phyloP scores from a whole-genome alignment of 257 asterid genomes.

The Primulina tabacum region DNA sequence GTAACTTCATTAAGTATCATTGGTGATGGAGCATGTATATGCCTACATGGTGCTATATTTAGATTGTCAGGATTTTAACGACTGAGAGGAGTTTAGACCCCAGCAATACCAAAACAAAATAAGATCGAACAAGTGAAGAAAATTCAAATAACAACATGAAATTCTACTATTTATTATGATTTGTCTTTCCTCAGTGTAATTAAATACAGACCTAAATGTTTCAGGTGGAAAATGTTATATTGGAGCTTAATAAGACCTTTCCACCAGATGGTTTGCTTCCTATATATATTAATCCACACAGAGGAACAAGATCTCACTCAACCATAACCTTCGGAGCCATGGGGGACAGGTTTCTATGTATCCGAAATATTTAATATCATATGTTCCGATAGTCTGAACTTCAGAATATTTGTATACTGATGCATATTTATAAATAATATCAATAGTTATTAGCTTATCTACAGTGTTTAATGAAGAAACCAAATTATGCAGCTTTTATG shows the following conservation, averaged over 20 bases:
- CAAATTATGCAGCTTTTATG: constrained; percentile 76
- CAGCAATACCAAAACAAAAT: not conserved
- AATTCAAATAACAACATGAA: not conserved
- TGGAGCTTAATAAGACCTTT: constrained; percentile 81
- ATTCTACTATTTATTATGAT: constrained; percentile 14
- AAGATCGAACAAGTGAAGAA: not conserved
- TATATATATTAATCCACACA: constrained; percentile 78
- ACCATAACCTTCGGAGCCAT: constrained; percentile 98
- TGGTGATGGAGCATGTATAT: constrained; percentile 11
- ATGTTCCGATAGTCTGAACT: constrained; percentile 7
- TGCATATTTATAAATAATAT: constrained; percentile 11
- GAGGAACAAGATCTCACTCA: constrained; percentile 69
- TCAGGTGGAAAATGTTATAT: constrained; percentile 88
- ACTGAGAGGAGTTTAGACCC: not conserved
- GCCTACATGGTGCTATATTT: constrained; percentile 12
- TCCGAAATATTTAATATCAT: constrained; percentile 10
- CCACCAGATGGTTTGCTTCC: constrained; percentile 98
- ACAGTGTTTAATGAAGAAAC: constrained; percentile 22
- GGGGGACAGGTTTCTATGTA: constrained; percentile 88
- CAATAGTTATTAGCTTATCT: constrained; percentile 22
- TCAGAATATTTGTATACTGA: constrained; percentile 6
- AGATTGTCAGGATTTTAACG: not conserved
- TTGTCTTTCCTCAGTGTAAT: constrained; percentile 14
- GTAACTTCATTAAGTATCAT: constrained; percentile 16
- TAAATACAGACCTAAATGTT: constrained; percentile 29